These are phyloP conservation scores for Hevea brasiliensis DNA, from an alignment of 345 rosid species.

Conservation along the genomic window DNA sequence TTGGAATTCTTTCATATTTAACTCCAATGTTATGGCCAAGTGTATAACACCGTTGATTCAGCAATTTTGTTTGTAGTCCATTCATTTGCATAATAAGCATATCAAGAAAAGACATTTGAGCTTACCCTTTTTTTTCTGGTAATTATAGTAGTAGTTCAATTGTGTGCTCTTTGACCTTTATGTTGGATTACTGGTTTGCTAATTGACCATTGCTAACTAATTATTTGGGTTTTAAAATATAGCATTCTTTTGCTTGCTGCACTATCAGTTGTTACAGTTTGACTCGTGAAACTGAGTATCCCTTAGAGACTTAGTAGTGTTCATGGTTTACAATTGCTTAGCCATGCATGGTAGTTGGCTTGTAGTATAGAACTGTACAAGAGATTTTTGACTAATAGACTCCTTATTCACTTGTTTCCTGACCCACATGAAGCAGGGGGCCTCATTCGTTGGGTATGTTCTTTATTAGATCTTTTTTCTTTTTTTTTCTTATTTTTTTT, in stretches of 20 bases:
- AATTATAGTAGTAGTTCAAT: not conserved
- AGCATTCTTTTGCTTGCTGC: constrained; percentile 2
- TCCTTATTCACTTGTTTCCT: not conserved
- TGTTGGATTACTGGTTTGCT: not conserved
- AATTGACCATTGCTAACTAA: not conserved
- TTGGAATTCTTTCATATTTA: too few species aligned
- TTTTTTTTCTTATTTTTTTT: too few species aligned
- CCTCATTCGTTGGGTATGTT: too few species aligned
- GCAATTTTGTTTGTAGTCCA: too few species aligned
- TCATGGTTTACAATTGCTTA: too few species aligned
- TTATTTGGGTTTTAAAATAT: not conserved
- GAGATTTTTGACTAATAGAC: not conserved
- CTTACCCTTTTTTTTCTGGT: too few species aligned
- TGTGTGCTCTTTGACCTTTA: not conserved
- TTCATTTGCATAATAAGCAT: too few species aligned
- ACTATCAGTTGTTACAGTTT: not conserved
- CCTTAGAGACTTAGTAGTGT: not conserved
- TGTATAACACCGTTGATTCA: too few species aligned
- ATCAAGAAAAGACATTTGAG: not conserved
- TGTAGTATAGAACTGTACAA: not conserved
- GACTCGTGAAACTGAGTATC: not conserved
- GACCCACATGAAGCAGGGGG: too few species aligned
- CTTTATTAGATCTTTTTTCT: too few species aligned
- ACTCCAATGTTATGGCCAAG: too few species aligned
- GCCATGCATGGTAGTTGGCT: not conserved